Base-by-base conservation (phyloP, 73 alveolate genomes). In the Breviolum minutum region DNA sequence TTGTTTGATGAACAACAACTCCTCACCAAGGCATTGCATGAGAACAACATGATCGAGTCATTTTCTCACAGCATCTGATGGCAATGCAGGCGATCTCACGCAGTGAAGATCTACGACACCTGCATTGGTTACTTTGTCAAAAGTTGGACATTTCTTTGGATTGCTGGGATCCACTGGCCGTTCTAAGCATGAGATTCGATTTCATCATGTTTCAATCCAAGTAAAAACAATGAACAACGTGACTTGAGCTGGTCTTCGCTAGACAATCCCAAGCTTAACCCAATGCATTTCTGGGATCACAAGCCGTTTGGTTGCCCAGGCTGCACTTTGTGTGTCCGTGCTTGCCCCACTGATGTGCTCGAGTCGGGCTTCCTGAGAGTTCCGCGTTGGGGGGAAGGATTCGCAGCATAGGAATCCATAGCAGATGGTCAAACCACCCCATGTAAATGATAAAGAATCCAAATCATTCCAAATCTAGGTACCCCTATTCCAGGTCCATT, bases 51-150 rank as follows among this genome's bases (percentile, higher is more conserved):
- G 1, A 66, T 4, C 1, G 22, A 66, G 76, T 66, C 76, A 16
- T 40, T 40, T 66, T 66, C 74, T 66, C 66, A 68, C n/a, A 68
- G 24, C 17, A 22, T 22, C 77, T 32, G 89, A 62, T 66, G 30
- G 71, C 66, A 24, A 69, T 62, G 82, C 64, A 54, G 86, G 74
- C 97, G 97, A 29, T 69, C 97, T 82, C 97, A 90, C 27, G 97
- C 97, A 30, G 97, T 90, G 88, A 90, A 90, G 97, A 90, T 90
- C 97, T 90, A 90, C 87, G 97, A 90, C 97, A 90, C 97, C 70
- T 90, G 97, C 97, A 90, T 90, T 24, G 97, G 97, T 82, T 32
- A 40, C 90, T 79, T 24, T 30, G 29, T 63, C 82, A 3, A 40
- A 40, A 40, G 54, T 40, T 40, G 54, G 54, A 40, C 0, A 40